These are phyloP conservation scores for Inosperma sp. DNA, from an alignment of 768 basidiomycete species.

Conservation along the genomic window DNA sequence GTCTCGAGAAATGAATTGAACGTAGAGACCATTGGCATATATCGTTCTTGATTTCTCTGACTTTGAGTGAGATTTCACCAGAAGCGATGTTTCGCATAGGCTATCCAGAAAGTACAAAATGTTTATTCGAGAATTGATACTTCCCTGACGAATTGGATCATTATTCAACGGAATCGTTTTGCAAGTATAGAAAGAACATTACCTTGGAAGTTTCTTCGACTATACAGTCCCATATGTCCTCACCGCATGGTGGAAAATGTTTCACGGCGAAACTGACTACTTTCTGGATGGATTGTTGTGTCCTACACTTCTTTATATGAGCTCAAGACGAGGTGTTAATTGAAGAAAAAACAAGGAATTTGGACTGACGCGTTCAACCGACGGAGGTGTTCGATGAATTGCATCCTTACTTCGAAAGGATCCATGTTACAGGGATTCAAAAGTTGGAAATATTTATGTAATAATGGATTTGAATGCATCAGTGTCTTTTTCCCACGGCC, in stretches of 20 bases:
- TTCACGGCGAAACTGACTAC: conserved; percentile 83
- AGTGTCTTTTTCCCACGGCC: no score
- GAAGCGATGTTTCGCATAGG: conserved; percentile 72
- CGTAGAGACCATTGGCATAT: conserved; percentile 52
- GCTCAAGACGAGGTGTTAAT: conserved; percentile 15
- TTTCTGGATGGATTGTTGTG: conserved; percentile 85
- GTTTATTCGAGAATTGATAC: conserved; percentile 89
- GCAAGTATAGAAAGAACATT: not conserved
- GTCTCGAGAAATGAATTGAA: conserved; percentile 75
- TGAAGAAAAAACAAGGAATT: conserved; percentile 4
- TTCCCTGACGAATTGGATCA: conserved; percentile 47
- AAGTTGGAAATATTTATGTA: not conserved
- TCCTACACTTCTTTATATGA: conserved; percentile 39
- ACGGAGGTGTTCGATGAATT: conserved; percentile 33
- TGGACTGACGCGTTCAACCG: conserved; percentile 37
- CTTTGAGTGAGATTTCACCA: conserved; percentile 56
- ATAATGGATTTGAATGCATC: no score
- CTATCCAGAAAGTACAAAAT: conserved; percentile 89
- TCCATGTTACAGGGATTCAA: conserved; percentile 22
- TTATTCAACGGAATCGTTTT: not conserved
- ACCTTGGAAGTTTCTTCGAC: conserved; percentile 90
- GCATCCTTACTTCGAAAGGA: conserved; percentile 39
- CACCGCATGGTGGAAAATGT: conserved; percentile 78
- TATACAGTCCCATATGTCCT: conserved; percentile 92
- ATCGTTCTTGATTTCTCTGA: conserved; percentile 34